These are phyloP conservation scores for Cymbopogon flexuosus DNA, from an alignment of 202 grass and related monocot genomes.

Conservation along the genomic window DNA sequence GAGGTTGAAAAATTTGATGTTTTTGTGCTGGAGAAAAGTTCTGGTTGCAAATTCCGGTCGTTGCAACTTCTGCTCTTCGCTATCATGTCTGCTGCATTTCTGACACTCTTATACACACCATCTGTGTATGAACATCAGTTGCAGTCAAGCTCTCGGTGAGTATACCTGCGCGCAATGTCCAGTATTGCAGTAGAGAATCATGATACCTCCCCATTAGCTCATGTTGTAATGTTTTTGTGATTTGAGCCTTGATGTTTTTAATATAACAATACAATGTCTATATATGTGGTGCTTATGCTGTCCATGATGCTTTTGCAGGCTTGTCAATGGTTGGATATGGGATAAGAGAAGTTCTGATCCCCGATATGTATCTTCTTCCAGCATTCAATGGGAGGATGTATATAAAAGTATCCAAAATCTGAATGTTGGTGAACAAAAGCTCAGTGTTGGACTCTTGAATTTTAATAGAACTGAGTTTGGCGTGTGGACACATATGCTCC, in stretches of 20 bases:
- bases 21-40: slow-evolving; percentile 60
- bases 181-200: neutral
- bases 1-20: slow-evolving; percentile 78
- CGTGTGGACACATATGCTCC: slow-evolving; percentile 55
- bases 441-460: slow-evolving; percentile 73
- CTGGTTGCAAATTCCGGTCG: slow-evolving; percentile 76
- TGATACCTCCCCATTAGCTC: neutral
- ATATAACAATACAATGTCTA: neutral
- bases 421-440: slow-evolving; percentile 40
- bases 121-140: slow-evolving; percentile 62
- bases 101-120: slow-evolving; percentile 73
- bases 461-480: slow-evolving; percentile 74
- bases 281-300: slow-evolving; percentile 15
- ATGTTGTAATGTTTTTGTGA: neutral
- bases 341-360: slow-evolving; percentile 69
- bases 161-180: neutral
- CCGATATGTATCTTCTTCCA: slow-evolving; percentile 52
- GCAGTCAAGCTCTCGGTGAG: slow-evolving; percentile 62
- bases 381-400: slow-evolving; percentile 63
- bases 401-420: slow-evolving; percentile 46
- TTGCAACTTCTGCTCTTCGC: slow-evolving; percentile 76
- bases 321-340: slow-evolving; percentile 94
- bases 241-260: neutral
- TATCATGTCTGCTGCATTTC: slow-evolving; percentile 73
- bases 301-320: slow-evolving; percentile 42